phyloP scores from a whole-genome alignment of 768 basidiomycete species.

The Leccinum uliginosum region DNA sequence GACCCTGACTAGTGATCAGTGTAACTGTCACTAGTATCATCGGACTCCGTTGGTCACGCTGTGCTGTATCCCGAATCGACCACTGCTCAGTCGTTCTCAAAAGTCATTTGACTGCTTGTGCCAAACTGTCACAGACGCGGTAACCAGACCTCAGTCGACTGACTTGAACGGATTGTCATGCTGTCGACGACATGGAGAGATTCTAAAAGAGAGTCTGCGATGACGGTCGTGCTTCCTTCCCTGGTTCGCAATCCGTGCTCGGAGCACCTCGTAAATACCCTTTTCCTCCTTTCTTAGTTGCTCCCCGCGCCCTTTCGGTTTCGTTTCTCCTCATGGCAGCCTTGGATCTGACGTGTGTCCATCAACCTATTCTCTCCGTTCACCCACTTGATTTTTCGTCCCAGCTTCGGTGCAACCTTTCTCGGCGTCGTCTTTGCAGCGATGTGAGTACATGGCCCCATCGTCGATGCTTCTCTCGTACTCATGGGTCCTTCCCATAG shows the following conservation, averaged over 20 bases:
- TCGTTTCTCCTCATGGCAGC: slow-evolving; percentile 2
- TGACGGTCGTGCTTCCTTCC: neutral
- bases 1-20: too few species aligned
- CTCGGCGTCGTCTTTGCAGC: slow-evolving; percentile 48
- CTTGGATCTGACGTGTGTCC: slow-evolving; percentile 35
- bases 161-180: neutral
- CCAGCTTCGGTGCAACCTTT: slow-evolving; percentile 46
- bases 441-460: slow-evolving; percentile 34
- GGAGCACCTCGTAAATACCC: neutral
- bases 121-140: neutral
- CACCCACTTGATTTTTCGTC: neutral
- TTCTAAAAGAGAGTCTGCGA: neutral
- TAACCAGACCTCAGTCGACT: neutral
- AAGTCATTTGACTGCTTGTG: neutral
- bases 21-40: neutral
- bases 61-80: neutral
- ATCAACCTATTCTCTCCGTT: neutral
- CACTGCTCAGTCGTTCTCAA: neutral
- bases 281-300: neutral
- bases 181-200: neutral
- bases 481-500: slow-evolving; percentile 27
- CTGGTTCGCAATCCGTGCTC: neutral
- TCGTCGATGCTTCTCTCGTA: neutral
- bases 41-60: neutral
- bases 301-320: neutral